Conservation (phyloP, 129 eudicot species). For the Mikania micrantha region DNA sequence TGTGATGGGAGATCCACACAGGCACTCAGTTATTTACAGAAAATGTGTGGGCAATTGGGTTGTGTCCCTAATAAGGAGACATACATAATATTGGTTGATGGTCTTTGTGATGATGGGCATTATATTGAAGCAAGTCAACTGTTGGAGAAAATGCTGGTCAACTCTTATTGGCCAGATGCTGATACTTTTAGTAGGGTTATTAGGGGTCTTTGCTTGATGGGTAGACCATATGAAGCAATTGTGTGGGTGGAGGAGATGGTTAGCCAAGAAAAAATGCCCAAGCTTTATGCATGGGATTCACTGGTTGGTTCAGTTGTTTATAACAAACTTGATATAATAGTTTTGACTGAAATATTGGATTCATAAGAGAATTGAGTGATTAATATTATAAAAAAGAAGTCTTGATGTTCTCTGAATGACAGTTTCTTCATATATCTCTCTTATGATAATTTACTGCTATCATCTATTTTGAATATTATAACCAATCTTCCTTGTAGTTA, state of each 20-base stretch:
- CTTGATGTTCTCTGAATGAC: not conserved
- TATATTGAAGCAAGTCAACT: slow-evolving; percentile 63
- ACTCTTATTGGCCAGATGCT: slow-evolving; percentile 45
- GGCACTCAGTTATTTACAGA: slow-evolving; percentile 47
- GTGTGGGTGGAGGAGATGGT: slow-evolving; percentile 94
- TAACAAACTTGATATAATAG: slow-evolving; percentile 13
- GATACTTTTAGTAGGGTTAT: slow-evolving; percentile 40
- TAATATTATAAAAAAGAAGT: not conserved
- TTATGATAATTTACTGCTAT: not conserved
- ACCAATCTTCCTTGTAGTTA: not conserved
- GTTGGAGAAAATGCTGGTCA: slow-evolving; percentile 66
- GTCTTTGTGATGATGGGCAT: slow-evolving; percentile 58
- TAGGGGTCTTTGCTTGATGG: slow-evolving; percentile 58
- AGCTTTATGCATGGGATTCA: slow-evolving; percentile 40
- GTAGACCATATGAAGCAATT: slow-evolving; percentile 58
- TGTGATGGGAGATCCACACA: slow-evolving; percentile 26
- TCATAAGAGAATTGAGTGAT: slow-evolving; percentile 4
- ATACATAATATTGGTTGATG: slow-evolving; percentile 46
- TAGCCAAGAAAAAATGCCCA: slow-evolving; percentile 55
- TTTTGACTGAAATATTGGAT: slow-evolving; percentile 20
- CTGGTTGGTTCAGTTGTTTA: slow-evolving; percentile 42
- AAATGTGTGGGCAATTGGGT: slow-evolving; percentile 52
- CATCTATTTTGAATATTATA: not conserved
- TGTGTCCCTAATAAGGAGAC: slow-evolving; percentile 67
- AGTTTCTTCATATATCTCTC: not conserved